Evolutionary conservation across 2,329 filamentous ascomycete genomes (phyloP).

Genomic region (Cephalotrichum gorgonifer): DNA sequence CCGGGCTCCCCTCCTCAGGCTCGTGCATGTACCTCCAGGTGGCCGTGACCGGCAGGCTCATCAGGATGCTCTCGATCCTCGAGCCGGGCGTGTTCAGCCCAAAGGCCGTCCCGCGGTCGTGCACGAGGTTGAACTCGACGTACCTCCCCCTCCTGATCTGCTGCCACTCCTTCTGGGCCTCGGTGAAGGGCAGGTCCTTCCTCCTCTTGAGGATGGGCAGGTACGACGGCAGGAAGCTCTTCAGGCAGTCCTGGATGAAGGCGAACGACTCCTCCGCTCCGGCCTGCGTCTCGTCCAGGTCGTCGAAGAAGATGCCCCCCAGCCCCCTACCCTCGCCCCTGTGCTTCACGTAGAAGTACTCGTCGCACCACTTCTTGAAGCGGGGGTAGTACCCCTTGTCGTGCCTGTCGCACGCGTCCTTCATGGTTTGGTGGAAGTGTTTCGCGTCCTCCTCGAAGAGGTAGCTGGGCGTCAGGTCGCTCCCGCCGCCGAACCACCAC

Average conservation of each 20-base stretch:
- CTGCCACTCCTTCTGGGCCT: slow-evolving; percentile 89
- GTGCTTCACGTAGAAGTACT: slow-evolving; percentile 94
- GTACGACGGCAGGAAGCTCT: slow-evolving; percentile 83
- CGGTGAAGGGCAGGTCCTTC: slow-evolving; percentile 85
- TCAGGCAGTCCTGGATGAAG: slow-evolving; percentile 76
- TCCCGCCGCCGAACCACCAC: slow-evolving; percentile 98
- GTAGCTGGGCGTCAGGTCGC: slow-evolving; percentile 86
- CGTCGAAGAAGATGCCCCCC: slow-evolving; percentile 98
- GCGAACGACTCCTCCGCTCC: slow-evolving; percentile 84
- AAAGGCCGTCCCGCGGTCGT: slow-evolving; percentile 91
- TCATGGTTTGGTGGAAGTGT: slow-evolving; percentile 91
- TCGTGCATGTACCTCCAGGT: slow-evolving; percentile 95
- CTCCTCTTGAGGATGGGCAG: slow-evolving; percentile 77
- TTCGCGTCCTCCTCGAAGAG: slow-evolving; percentile 95
- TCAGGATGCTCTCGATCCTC: slow-evolving; percentile 90
- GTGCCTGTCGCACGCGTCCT: slow-evolving; percentile 86
- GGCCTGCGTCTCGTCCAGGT: slow-evolving; percentile 78
- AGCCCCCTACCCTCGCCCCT: slow-evolving; percentile 77
- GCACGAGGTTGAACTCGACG: slow-evolving; percentile 96
- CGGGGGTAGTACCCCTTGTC: slow-evolving; percentile 84
- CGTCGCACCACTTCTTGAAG: slow-evolving; percentile 98
- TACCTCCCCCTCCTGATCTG: slow-evolving; percentile 90
- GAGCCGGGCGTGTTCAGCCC: slow-evolving; percentile 87
- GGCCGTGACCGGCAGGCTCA: slow-evolving; percentile 90
- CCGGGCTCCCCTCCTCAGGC: slow-evolving; percentile 62